Base-by-base conservation (phyloP, 2,329 filamentous ascomycete genomes). In the Monilinia vaccinii-corymbosi region DNA sequence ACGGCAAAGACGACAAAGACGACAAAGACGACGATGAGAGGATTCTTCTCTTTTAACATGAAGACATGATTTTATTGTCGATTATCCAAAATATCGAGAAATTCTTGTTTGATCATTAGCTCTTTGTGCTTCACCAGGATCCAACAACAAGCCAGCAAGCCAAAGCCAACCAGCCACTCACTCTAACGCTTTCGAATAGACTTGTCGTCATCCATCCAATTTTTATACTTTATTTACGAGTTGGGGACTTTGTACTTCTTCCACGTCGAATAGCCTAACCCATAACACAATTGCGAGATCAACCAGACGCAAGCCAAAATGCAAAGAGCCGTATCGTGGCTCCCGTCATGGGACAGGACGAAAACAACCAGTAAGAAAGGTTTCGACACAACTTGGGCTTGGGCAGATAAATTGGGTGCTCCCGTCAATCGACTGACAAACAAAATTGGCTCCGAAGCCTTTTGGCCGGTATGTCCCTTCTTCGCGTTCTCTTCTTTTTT, bases 371-470 rank as follows among this genome's bases (percentile, higher is more conserved):
- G 75, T 66, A 86, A 88, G 71, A 81, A 82, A 61, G 85, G 87
- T 63, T 91, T 91, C 71, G 87, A 91, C 73, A 89, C 88, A 71
- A 80, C 86, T 60, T 91, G 85, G 79, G 78, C 78, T 52, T 79
- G 80, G 62, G 79, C 85, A 60, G 86, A 89, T 74, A 88, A 87
- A 69, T 72, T 79, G 13, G 87, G 88, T 60, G 79, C 80, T 2
- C 90, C 91, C 3, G 86, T 96, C 70, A 96, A 96, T 71, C 85
- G 81, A 61, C 74, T 95, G 31, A 90, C 87, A 16, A 91, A 95
- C 75, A 90, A 87, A 73, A 78, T 96, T 47, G 91, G 91, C 57
- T 81, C 81, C 34, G 90, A 94, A 71, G 85, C 88, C 32, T 93
- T 93, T 70, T 93, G 89, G 88, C 90, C 90, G 2, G 46, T 50